phyloP scores from a whole-genome alignment of 768 basidiomycete species.

The Clavulina sp. region DNA sequence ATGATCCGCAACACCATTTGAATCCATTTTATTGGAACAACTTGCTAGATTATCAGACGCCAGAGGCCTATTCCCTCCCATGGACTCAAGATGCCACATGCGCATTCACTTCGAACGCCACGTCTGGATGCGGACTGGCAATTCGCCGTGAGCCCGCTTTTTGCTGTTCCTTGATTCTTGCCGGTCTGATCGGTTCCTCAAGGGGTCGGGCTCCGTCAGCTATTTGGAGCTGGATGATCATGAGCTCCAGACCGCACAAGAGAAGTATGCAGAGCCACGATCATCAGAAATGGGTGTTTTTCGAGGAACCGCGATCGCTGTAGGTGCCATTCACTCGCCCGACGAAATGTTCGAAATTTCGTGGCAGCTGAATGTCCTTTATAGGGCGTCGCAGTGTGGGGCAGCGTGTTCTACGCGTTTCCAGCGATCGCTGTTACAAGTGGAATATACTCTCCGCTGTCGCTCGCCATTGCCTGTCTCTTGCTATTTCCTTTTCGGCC shows the following conservation, averaged over 20 bases:
- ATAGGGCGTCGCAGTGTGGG: slow-evolving; percentile 19
- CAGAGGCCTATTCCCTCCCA: slow-evolving; percentile 31
- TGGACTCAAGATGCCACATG: slow-evolving; percentile 21
- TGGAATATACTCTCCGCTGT: slow-evolving; percentile 26
- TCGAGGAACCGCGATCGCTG: no score
- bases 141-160: no score
- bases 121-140: no score
- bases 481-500: slow-evolving; percentile 56
- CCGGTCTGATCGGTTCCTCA: neutral
- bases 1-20: neutral
- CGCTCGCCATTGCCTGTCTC: slow-evolving; percentile 42
- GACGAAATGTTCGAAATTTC: no score
- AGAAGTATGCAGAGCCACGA: no score
- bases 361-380: no score
- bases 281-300: no score
- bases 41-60: slow-evolving; percentile 31
- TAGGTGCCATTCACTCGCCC: no score
- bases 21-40: no score
- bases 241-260: no score
- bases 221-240: slow-evolving; percentile 29
- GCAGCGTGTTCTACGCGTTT: slow-evolving; percentile 41
- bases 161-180: slow-evolving; percentile 3
- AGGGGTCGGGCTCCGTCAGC: slow-evolving; percentile 39
- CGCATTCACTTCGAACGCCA: slow-evolving; percentile 50
- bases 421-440: slow-evolving; percentile 45